These are phyloP conservation scores for Penicillium manginii DNA, from an alignment of 495 filamentous ascomycete genomes.

Conservation along the genomic window DNA sequence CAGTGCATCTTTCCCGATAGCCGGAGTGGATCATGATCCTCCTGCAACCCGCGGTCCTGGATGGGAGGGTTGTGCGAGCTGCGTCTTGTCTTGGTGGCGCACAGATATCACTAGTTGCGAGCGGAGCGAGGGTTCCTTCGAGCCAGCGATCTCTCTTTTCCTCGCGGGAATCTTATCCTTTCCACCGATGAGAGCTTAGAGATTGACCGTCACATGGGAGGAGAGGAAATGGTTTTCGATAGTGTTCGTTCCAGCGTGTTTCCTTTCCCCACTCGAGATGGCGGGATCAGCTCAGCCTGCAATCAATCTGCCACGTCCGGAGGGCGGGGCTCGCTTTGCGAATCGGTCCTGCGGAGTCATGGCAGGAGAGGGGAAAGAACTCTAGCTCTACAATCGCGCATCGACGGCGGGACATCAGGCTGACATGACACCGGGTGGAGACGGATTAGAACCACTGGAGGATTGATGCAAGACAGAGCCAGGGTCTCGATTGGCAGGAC, in stretches of 20 bases:
- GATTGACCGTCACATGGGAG: slow-evolving; percentile 10
- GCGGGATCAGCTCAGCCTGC: not conserved
- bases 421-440: slow-evolving; percentile 16
- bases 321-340: not conserved
- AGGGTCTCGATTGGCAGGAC: slow-evolving; percentile 8
- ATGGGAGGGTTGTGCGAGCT: slow-evolving; percentile 8
- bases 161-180: not conserved
- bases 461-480: not conserved
- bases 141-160: not conserved
- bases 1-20: slow-evolving; percentile 10
- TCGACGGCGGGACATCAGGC: slow-evolving; percentile 12
- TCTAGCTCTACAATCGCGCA: not conserved
- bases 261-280: not conserved
- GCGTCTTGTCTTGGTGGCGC: slow-evolving; percentile 20
- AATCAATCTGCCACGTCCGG: not conserved
- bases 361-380: not conserved
- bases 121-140: slow-evolving; percentile 4
- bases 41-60: slow-evolving; percentile 14
- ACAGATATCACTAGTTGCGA: slow-evolving; percentile 17
- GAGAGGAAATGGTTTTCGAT: slow-evolving; percentile 4
- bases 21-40: slow-evolving; percentile 14
- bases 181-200: not conserved
- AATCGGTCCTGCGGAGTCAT: not conserved
- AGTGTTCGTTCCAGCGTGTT: not conserved
- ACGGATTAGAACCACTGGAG: slow-evolving; percentile 1